These are phyloP conservation scores for Starmerella apis DNA, from an alignment of 805 yeast species.

Conservation along the genomic window DNA sequence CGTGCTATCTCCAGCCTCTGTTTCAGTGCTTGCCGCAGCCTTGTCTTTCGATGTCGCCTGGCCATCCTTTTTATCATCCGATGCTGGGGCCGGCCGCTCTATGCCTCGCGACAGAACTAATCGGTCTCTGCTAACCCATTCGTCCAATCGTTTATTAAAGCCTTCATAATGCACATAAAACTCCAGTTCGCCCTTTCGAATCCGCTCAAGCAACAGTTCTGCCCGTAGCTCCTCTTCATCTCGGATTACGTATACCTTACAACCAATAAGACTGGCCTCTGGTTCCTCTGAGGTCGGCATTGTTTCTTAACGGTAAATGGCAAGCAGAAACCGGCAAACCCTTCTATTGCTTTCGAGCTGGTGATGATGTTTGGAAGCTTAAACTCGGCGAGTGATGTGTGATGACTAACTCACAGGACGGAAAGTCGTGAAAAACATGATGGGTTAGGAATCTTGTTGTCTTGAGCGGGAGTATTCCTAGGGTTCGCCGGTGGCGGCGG, in stretches of 20 bases:
- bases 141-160: conserved; percentile 92
- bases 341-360: too few relatives aligned
- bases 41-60: conserved; percentile 29
- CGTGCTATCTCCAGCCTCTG: conserved; percentile 27
- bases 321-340: not conserved
- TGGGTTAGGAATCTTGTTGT: too few relatives aligned
- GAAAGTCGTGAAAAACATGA: too few relatives aligned
- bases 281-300: not conserved
- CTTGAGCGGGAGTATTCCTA: too few relatives aligned
- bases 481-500: not conserved
- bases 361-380: too few relatives aligned
- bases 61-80: conserved; percentile 36
- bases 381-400: too few relatives aligned
- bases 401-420: too few relatives aligned
- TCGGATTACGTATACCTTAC: conserved; percentile 71
- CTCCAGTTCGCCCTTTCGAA: conserved; percentile 63
- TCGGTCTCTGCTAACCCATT: conserved; percentile 71
- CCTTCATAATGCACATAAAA: conserved; percentile 92
- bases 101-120: conserved; percentile 64
- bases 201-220: conserved; percentile 68
- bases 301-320: not conserved
- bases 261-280: conserved; percentile 41
- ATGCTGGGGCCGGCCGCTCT: conserved; percentile 44
- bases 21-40: conserved; percentile 23
- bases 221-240: conserved; percentile 74